Conservation (phyloP, 352 stramenopile species). For the Thalassiosira pacifica region DNA sequence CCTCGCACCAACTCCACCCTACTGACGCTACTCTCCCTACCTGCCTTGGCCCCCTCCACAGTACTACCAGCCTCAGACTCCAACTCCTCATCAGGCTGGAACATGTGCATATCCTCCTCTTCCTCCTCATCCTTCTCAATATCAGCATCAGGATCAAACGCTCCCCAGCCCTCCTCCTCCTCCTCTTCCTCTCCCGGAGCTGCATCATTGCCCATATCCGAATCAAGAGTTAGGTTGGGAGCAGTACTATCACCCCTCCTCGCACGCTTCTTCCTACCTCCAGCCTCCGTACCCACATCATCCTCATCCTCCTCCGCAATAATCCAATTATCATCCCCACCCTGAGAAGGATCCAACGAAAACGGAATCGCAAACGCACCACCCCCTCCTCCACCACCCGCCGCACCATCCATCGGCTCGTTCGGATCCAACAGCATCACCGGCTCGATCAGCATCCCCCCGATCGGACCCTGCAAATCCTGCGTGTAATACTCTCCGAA, state of each 20-base stretch:
- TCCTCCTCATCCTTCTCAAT: slow-evolving; percentile 64
- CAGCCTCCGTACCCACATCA: slow-evolving; percentile 19
- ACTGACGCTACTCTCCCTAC: slow-evolving; percentile 45
- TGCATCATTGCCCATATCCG: slow-evolving; percentile 28
- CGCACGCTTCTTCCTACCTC: slow-evolving; percentile 19
- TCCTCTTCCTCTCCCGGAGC: slow-evolving; percentile 42
- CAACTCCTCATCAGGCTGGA: slow-evolving; percentile 49
- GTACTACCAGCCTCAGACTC: too few relatives aligned
- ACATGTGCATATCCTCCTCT: slow-evolving; percentile 58
- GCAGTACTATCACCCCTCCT: slow-evolving; percentile 17
- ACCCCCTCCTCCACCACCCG: slow-evolving; percentile 42
- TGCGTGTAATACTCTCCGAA: slow-evolving; percentile 82
- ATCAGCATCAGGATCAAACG: slow-evolving; percentile 84
- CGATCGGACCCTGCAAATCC: slow-evolving; percentile 42
- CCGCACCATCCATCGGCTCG: slow-evolving; percentile 31
- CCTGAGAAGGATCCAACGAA: slow-evolving; percentile 42
- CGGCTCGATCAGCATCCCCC: slow-evolving; percentile 59
- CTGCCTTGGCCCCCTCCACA: slow-evolving; percentile 30
- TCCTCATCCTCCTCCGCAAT: slow-evolving; percentile 72
- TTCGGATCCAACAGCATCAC: slow-evolving; percentile 66
- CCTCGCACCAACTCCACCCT: slow-evolving; percentile 62
- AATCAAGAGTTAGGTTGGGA: slow-evolving; percentile 54
- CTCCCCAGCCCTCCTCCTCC: slow-evolving; percentile 78
- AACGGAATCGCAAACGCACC: slow-evolving; percentile 68
- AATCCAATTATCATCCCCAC: slow-evolving; percentile 78